Conservation (phyloP, 2,329 filamentous ascomycete species). For the Phaeosphaeria sp. region DNA sequence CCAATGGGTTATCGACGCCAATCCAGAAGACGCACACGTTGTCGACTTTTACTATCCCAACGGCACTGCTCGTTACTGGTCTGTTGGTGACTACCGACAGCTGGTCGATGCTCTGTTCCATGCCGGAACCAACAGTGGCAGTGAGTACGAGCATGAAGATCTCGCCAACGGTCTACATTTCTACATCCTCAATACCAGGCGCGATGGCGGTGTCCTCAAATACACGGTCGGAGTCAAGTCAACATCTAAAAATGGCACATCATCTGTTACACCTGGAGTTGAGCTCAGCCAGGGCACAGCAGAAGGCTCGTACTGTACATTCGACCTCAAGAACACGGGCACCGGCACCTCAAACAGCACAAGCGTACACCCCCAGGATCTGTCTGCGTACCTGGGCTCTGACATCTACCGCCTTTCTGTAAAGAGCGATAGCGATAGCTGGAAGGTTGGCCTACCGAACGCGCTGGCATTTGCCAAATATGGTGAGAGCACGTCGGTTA, state of each 20-base stretch:
- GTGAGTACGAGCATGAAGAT: constrained; percentile 58
- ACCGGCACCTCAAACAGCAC: constrained; percentile 21
- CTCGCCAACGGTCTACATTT: constrained; percentile 58
- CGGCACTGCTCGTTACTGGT: constrained; percentile 56
- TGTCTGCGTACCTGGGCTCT: constrained; percentile 50
- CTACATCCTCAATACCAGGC: constrained; percentile 55
- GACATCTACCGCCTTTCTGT: constrained; percentile 59
- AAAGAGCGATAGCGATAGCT: constrained; percentile 53
- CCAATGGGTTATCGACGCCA: constrained; percentile 63
- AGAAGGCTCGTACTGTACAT: constrained; percentile 54
- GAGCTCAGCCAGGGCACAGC: constrained; percentile 48
- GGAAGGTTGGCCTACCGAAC: constrained; percentile 53
- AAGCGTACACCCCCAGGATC: constrained; percentile 41
- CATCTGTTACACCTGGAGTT: constrained; percentile 45
- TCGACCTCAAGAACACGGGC: constrained; percentile 57
- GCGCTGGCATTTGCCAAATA: constrained; percentile 51
- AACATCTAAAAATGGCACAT: constrained; percentile 39
- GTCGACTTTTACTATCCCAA: constrained; percentile 60
- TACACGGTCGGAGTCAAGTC: constrained; percentile 58
- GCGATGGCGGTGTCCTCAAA: constrained; percentile 55
- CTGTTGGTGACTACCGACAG: constrained; percentile 62
- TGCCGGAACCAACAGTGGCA: constrained; percentile 60
- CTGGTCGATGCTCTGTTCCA: constrained; percentile 62
- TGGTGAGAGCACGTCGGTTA: constrained; percentile 48
- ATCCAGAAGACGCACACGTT: constrained; percentile 59